Conservation (phyloP, 352 stramenopile species). For the Globisporangium nodosum region DNA sequence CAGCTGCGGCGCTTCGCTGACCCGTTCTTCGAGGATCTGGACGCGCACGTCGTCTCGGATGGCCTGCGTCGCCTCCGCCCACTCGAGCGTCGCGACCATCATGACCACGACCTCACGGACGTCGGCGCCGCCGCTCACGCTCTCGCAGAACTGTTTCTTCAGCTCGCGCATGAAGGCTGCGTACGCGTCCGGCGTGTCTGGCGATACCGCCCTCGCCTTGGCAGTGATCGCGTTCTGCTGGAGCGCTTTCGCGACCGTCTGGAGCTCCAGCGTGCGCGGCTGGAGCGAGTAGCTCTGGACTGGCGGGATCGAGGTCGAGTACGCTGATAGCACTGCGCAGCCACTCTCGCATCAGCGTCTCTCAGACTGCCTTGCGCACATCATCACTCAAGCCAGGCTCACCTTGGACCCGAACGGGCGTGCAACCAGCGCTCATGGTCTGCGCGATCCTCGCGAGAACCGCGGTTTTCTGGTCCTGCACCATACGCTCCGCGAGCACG, state of each 20-base stretch:
- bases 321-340: slow-evolving; percentile 22
- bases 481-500: slow-evolving; percentile 20
- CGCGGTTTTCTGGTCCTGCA: slow-evolving; percentile 15
- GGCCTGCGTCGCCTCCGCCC: neutral
- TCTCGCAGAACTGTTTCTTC: slow-evolving; percentile 5
- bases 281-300: slow-evolving; percentile 33
- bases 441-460: slow-evolving; percentile 27
- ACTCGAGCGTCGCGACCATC: slow-evolving; percentile 3
- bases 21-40: slow-evolving; percentile 3
- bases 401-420: slow-evolving; percentile 36
- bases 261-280: slow-evolving; percentile 31
- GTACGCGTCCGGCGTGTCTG: slow-evolving; percentile 17
- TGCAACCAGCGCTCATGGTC: slow-evolving; percentile 22
- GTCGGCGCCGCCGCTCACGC: neutral
- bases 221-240: slow-evolving; percentile 38
- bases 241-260: slow-evolving; percentile 27
- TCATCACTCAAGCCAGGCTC: neutral
- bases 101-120: slow-evolving; percentile 8
- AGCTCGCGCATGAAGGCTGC: slow-evolving; percentile 16
- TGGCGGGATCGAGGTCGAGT: slow-evolving; percentile 19
- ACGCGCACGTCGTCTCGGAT: slow-evolving; percentile 1
- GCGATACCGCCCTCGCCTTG: slow-evolving; percentile 1
- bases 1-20: neutral
- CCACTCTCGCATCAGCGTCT: neutral
- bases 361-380: neutral